A percentile compares a stretch with the other conserved stretches of the same genome.
phyloP scores from a whole-genome alignment of 192 early-diverging fungal species.

The Coemansia sp. region DNA sequence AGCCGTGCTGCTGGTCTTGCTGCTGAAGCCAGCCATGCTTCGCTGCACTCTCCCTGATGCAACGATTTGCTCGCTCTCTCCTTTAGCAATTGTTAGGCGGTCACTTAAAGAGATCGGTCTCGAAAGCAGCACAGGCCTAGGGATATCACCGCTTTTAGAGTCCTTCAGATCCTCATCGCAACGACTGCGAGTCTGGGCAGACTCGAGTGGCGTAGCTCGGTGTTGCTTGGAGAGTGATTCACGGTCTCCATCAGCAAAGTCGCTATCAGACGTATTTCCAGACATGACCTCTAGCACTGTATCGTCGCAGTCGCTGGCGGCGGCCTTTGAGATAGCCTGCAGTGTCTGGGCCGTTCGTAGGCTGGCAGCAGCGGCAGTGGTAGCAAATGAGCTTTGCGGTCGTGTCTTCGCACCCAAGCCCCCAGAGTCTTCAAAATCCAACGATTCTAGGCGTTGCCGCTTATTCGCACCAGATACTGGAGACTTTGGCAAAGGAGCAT shows the following conservation, averaged over 20 bases:
- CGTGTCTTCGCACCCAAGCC: not conserved
- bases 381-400: not conserved
- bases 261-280: not conserved
- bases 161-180: not conserved
- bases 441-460: not conserved
- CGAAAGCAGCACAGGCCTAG: not conserved
- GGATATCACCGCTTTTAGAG: not conserved
- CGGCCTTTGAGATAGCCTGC: not conserved
- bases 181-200: not conserved
- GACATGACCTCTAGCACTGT: not conserved
- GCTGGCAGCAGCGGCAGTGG: not conserved
- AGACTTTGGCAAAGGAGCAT: not conserved
- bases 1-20: not conserved
- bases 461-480: not conserved
- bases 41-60: slow-evolving; percentile 2
- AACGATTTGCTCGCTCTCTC: not conserved
- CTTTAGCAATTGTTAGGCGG: not conserved
- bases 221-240: not conserved
- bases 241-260: not conserved
- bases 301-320: not conserved
- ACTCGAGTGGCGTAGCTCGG: not conserved
- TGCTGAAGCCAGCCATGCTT: not conserved
- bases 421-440: too few species aligned
- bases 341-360: not conserved
- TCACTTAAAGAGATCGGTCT: not conserved